A percentile compares a stretch with the other conserved stretches of the same genome.
Evolutionary conservation across 2,329 filamentous ascomycete species (phyloP).

Genomic region (Grosmannia penicillata): DNA sequence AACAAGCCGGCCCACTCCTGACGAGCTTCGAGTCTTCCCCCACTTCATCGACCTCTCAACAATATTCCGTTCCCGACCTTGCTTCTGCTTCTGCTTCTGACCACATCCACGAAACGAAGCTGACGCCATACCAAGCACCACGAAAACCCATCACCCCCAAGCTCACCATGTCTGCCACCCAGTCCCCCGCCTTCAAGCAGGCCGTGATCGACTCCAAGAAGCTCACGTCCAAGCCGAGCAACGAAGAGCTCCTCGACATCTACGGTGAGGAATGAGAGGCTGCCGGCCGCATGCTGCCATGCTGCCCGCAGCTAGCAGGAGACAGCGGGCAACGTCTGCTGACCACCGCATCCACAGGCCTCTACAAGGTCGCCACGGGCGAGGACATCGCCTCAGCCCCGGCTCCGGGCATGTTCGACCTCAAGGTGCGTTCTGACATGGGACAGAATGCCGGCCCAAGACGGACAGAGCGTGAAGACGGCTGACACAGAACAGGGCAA

Average conservation of each 20-base stretch:
- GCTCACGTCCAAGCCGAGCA: slow-evolving; percentile 47
- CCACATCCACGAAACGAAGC: not conserved
- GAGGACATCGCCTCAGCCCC: slow-evolving; percentile 42
- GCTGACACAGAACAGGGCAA: slow-evolving; percentile 43
- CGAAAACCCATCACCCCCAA: not conserved
- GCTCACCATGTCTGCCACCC: slow-evolving; percentile 11
- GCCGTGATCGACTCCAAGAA: slow-evolving; percentile 51
- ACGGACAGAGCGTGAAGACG: too few relatives aligned
- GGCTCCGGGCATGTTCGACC: slow-evolving; percentile 53
- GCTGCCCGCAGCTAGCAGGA: not conserved
- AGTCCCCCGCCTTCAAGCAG: slow-evolving; percentile 34
- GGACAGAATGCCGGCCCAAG: not conserved
- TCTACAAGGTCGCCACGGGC: slow-evolving; percentile 42
- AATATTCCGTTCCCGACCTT: too few relatives aligned
- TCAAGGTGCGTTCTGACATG: slow-evolving; percentile 35
- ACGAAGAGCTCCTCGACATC: slow-evolving; percentile 49
- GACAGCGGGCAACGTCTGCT: too few relatives aligned
- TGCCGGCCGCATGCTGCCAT: too few relatives aligned
- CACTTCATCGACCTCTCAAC: not conserved
- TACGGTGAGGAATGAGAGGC: slow-evolving; percentile 32
- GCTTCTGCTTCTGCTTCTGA: not conserved
- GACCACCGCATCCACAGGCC: slow-evolving; percentile 22
- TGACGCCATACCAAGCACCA: too few relatives aligned
- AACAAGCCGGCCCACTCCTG: not conserved
- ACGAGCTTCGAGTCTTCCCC: not conserved